Percentiles rank a stretch among this genome's conserved stretches.
phyloP scores from a whole-genome alignment of 495 filamentous ascomycete species.

The Parmelia sp. region DNA sequence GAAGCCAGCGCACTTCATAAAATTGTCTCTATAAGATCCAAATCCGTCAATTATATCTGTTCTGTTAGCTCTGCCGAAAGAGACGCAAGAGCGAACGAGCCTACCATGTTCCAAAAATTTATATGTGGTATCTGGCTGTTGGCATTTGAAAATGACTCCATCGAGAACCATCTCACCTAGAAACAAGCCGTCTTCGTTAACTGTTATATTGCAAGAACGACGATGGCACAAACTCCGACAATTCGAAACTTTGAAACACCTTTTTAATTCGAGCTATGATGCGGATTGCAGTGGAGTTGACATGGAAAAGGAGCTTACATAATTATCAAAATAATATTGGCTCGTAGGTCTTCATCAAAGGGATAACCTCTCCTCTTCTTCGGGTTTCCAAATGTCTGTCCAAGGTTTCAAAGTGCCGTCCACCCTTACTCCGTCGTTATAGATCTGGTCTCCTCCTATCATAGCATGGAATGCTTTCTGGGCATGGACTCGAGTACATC shows the following conservation, averaged over 20 bases:
- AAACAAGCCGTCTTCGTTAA: background rate
- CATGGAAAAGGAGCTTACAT: conserved; percentile 32
- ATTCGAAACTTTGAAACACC: background rate
- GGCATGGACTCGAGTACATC: conserved; percentile 69
- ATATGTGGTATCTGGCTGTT: conserved; percentile 87
- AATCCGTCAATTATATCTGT: conserved; percentile 83
- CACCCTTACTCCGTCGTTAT: conserved; percentile 84
- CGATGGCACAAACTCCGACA: background rate
- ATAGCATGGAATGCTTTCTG: conserved; percentile 85
- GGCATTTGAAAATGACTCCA: conserved; percentile 72
- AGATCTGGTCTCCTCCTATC: conserved; percentile 94
- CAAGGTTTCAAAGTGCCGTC: conserved; percentile 70
- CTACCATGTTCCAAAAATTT: conserved; percentile 89
- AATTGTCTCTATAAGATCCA: conserved; percentile 85
- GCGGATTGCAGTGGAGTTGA: background rate
- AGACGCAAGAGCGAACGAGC: conserved; percentile 21
- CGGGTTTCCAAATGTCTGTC: conserved; percentile 73
- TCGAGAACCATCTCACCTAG: conserved; percentile 68
- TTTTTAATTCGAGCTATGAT: background rate
- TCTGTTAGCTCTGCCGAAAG: conserved; percentile 2
- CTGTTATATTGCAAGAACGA: background rate
- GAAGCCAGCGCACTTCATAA: conserved; percentile 90
- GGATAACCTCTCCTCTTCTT: conserved; percentile 70
- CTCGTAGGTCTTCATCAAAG: conserved; percentile 67
- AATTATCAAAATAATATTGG: conserved; percentile 81